Evolutionary conservation across 805 yeast genomes (phyloP).

Genomic region (Saccharomycopsis sp.): DNA sequence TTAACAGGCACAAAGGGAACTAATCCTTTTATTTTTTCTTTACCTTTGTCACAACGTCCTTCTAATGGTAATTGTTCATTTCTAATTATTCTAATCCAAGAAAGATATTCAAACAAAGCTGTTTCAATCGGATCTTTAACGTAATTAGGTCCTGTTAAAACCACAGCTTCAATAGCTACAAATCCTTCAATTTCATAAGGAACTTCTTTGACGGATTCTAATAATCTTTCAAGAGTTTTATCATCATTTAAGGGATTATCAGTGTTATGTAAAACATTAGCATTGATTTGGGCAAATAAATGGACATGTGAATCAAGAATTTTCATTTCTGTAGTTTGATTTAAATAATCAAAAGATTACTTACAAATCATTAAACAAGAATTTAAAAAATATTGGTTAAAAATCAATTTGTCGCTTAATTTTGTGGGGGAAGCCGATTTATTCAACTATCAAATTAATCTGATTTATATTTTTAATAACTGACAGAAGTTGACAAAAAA

Average conservation of each 20-base stretch:
- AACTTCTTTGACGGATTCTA: background rate
- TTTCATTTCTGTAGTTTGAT: too few relatives aligned
- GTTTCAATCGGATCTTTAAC: background rate
- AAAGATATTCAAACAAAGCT: background rate
- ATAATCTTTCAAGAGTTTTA: constrained; percentile 1
- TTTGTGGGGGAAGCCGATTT: too few relatives aligned
- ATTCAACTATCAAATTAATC: too few relatives aligned
- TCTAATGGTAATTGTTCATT: constrained; percentile 4
- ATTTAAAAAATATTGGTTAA: too few relatives aligned
- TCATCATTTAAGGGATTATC: constrained; percentile 2
- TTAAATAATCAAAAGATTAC: too few relatives aligned
- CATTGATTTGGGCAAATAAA: constrained; percentile 6
- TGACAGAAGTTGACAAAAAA: too few relatives aligned
- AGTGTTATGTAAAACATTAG: background rate
- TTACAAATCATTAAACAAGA: too few relatives aligned
- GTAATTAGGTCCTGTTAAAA: constrained; percentile 1
- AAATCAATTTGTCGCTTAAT: too few relatives aligned
- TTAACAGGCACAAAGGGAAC: constrained; percentile 39
- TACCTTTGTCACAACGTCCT: constrained; percentile 1
- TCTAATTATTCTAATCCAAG: constrained; percentile 3
- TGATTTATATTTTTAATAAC: too few relatives aligned
- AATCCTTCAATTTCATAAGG: constrained; percentile 1
- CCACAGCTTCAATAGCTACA: constrained; percentile 6
- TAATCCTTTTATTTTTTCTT: constrained; percentile 21
- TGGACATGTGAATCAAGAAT: constrained; percentile 10